Evolutionary conservation across 176 grass and related monocot species (phyloP).

Genomic region (Oryza meyeriana): DNA sequence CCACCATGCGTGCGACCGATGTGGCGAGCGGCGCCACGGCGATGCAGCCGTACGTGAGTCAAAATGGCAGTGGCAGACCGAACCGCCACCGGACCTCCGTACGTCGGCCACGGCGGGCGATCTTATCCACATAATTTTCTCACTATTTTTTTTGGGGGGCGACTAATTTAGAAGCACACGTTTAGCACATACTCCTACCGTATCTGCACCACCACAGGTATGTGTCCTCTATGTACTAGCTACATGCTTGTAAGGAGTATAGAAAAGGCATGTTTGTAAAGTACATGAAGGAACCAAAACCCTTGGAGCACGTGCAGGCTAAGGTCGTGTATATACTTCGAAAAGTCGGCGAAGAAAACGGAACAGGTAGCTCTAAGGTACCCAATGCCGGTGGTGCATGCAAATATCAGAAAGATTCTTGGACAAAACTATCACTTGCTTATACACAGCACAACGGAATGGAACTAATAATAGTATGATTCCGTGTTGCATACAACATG

Average conservation of each 20-base stretch:
- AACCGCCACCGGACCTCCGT: not conserved
- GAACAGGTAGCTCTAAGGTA: not conserved
- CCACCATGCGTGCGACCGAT: constrained; percentile 19
- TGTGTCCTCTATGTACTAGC: no score
- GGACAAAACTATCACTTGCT: not conserved
- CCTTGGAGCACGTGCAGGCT: no score
- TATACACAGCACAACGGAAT: not conserved
- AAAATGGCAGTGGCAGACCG: not conserved
- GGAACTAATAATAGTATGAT: not conserved
- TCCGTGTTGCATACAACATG: not conserved
- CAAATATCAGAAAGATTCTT: not conserved
- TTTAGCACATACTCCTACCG: not conserved
- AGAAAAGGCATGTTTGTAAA: no score
- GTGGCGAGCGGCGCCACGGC: not conserved
- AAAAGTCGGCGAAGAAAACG: not conserved
- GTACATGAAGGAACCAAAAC: no score
- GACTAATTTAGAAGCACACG: not conserved
- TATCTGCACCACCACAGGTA: not conserved
- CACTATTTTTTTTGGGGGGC: not conserved
- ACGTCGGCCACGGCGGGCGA: constrained; percentile 23
- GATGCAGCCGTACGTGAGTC: constrained; percentile 16
- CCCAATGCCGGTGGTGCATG: not conserved
- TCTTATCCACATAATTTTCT: constrained; percentile 31
- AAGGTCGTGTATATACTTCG: no score
- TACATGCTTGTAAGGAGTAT: no score